Conservation (phyloP, 2,329 filamentous ascomycete genomes). For the Scolecobasidium constrictum region DNA sequence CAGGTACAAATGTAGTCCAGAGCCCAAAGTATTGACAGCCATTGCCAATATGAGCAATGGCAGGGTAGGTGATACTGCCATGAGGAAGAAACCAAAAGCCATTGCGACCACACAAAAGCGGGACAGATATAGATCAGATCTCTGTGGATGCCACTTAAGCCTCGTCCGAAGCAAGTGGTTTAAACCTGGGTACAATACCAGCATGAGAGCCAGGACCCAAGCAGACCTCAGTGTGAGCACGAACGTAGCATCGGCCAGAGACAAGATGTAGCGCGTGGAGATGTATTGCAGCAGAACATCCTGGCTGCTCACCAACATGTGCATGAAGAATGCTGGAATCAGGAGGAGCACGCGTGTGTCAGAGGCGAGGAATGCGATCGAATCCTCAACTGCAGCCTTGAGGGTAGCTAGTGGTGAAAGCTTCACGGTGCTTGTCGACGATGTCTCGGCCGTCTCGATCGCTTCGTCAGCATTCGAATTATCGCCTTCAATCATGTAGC, state of each 20-base stretch:
- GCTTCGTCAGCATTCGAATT: neutral
- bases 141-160: constrained; percentile 15
- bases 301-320: constrained; percentile 14
- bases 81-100: constrained; percentile 17
- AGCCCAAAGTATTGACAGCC: constrained; percentile 35
- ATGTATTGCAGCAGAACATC: constrained; percentile 42
- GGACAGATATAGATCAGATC: constrained; percentile 21
- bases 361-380: constrained; percentile 18
- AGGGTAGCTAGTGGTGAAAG: neutral
- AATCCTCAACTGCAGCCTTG: constrained; percentile 10
- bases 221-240: constrained; percentile 20
- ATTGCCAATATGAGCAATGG: constrained; percentile 25
- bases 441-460: neutral
- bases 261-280: constrained; percentile 39
- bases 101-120: constrained; percentile 18
- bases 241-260: constrained; percentile 24
- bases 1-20: constrained; percentile 32
- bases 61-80: constrained; percentile 20
- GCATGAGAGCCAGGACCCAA: constrained; percentile 19
- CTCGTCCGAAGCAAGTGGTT: constrained; percentile 14
- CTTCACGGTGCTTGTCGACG: neutral
- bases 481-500: constrained; percentile 11
- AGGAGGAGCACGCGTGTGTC: constrained; percentile 22
- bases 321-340: constrained; percentile 18
- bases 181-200: constrained; percentile 20